A percentile compares a stretch with the other conserved stretches of the same genome.
Conservation (phyloP, 805 yeast genomes). For the Clavispora santaluciae region DNA sequence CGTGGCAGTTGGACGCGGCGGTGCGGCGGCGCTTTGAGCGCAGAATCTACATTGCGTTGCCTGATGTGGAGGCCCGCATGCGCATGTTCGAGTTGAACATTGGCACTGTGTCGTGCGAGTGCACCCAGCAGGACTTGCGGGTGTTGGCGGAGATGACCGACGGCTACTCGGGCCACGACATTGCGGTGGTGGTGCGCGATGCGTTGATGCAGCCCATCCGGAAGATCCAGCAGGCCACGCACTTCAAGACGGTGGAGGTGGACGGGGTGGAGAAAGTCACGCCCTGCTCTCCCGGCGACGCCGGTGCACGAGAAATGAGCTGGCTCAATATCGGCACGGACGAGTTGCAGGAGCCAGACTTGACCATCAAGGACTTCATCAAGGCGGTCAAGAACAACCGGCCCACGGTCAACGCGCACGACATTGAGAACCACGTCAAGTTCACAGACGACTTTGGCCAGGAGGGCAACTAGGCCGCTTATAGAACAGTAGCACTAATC, state of each 20-base stretch:
- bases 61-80: conserved; percentile 88
- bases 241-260: conserved; percentile 64
- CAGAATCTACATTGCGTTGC: conserved; percentile 91
- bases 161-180: conserved; percentile 96
- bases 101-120: conserved; percentile 80
- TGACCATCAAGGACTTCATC: conserved; percentile 86
- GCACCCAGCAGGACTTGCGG: conserved; percentile 68
- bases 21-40: conserved; percentile 94
- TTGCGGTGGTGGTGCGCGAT: conserved; percentile 94
- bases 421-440: conserved; percentile 74
- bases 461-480: conserved; percentile 67
- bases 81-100: conserved; percentile 93
- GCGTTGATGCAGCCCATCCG: conserved; percentile 98
- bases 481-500: neutral
- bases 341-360: conserved; percentile 83
- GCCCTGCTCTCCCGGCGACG: conserved; percentile 98
- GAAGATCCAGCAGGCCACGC: conserved; percentile 93
- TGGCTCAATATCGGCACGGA: conserved; percentile 93
- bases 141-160: conserved; percentile 89
- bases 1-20: conserved; percentile 98
- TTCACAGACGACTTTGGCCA: conserved; percentile 96
- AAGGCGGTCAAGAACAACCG: conserved; percentile 87
- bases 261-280: conserved; percentile 50
- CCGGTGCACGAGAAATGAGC: conserved; percentile 77
- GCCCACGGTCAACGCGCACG: conserved; percentile 90